Base-by-base conservation (phyloP, 352 stramenopile genomes). In the Pythium sukuiense region DNA sequence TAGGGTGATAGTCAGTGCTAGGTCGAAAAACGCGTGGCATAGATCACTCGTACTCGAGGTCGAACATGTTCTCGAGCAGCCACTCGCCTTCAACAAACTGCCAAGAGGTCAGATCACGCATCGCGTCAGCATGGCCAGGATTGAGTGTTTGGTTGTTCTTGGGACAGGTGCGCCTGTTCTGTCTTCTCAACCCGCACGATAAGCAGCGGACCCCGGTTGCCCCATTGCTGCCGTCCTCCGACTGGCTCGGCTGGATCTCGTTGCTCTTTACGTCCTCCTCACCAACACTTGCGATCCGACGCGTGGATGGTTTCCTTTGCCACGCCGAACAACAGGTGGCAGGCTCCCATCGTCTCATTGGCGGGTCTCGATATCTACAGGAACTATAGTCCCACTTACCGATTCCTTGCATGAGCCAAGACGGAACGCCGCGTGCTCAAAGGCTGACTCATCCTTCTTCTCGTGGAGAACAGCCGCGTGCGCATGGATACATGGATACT, bases 321-420 rank as follows among this genome's bases (percentile, higher is more conserved):
- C 20, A 18, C 32, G 26, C 18, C n/a, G n/a, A n/a, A 61, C 55
- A 61, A 32, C 24, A 5, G 53, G 53, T 59, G 53, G 53, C 2
- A 55, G 56, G 55, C 14, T 63, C 18, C 4, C 30, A 16, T 45
- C 27, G 20, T 63, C 56, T 26, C 56, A 6, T 16, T 55, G 53
- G 18, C 16, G 46, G 3, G 30, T 14, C 14, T 63, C 4, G 43
- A 18, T 46, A 55, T 41, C 32, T 8, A 35, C 32, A 35, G 32
- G 32, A 3, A 35, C 32, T 8, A 35, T 35, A 3, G 32, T 35
- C 3, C 32, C 32, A 35, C 32, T 35, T 8, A 35, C 32, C 32
- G 32, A 3, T 8, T 3, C 8, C 32, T 35, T 35, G 32, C 32
- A 35, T n/a, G n/a, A n/a, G n/a, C n/a, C n/a, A n/a, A n/a, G n/a